Conservation (phyloP, 805 yeast species). For the Saturnispora saitoi region DNA sequence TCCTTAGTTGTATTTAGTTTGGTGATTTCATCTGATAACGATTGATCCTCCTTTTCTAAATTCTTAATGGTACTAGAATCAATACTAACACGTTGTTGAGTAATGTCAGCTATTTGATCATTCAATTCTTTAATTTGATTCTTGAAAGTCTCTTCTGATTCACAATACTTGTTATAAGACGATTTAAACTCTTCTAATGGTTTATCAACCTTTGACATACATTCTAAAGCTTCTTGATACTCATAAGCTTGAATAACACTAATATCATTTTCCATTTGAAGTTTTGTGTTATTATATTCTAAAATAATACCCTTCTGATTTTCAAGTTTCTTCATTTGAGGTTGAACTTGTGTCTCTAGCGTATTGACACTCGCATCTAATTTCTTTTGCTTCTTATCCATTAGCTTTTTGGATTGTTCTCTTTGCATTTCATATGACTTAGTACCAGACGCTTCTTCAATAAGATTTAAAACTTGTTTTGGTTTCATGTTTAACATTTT, state of each 20-base stretch:
- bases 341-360: constrained; percentile 82
- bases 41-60: constrained; percentile 50
- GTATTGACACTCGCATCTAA: constrained; percentile 66
- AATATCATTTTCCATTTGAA: constrained; percentile 10
- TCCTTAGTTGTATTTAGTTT: constrained; percentile 58
- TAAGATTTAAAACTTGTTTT: constrained; percentile 74
- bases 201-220: constrained; percentile 2
- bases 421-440: constrained; percentile 90
- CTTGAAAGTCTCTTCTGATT: constrained; percentile 36
- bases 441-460: constrained; percentile 98
- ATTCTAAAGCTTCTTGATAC: constrained; percentile 27
- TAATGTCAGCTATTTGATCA: constrained; percentile 47
- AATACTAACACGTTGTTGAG: constrained; percentile 43
- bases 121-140: constrained; percentile 37
- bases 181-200: neutral
- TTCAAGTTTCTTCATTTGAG: constrained; percentile 74
- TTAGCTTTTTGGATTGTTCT: constrained; percentile 84
- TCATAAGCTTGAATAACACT: constrained; percentile 10
- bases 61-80: constrained; percentile 54
- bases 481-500: constrained; percentile 97
- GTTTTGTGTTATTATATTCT: constrained; percentile 63
- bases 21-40: constrained; percentile 53
- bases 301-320: constrained; percentile 73
- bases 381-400: constrained; percentile 84
- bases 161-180: constrained; percentile 27